Evolutionary conservation across 768 basidiomycete species (phyloP).

Genomic region (Leccinum uliginosum): DNA sequence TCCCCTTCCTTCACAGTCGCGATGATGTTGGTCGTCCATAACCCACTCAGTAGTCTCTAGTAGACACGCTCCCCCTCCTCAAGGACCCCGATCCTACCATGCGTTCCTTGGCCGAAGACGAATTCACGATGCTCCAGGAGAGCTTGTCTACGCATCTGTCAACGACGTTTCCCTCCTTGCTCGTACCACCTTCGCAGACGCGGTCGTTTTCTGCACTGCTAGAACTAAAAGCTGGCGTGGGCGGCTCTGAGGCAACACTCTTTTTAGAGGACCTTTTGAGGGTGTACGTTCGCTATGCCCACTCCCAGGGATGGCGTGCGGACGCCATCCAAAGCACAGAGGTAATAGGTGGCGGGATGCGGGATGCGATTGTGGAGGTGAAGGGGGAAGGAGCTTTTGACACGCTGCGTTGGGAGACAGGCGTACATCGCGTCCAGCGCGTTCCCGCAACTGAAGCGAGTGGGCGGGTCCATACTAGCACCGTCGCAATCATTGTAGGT

Average conservation of each 20-base stretch:
- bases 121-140: slow-evolving; percentile 46
- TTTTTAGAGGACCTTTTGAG: slow-evolving; percentile 74
- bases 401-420: slow-evolving; percentile 81
- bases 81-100: slow-evolving; percentile 72
- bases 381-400: slow-evolving; percentile 79
- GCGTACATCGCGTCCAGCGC: slow-evolving; percentile 93
- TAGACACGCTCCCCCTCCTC: slow-evolving; percentile 59
- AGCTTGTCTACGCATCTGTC: slow-evolving; percentile 27
- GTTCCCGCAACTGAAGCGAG: slow-evolving; percentile 87
- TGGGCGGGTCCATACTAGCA: slow-evolving; percentile 90
- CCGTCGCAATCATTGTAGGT: slow-evolving; percentile 79
- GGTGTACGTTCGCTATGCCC: slow-evolving; percentile 74
- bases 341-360: slow-evolving; percentile 59
- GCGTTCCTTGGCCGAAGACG: slow-evolving; percentile 68
- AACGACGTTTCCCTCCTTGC: slow-evolving; percentile 59
- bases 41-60: slow-evolving; percentile 52
- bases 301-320: slow-evolving; percentile 55
- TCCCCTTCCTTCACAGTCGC: slow-evolving; percentile 2
- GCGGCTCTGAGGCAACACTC: slow-evolving; percentile 82
- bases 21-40: slow-evolving; percentile 1
- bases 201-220: slow-evolving; percentile 69
- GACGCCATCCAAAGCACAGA: slow-evolving; percentile 56
- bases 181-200: slow-evolving; percentile 70
- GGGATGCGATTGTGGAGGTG: slow-evolving; percentile 77
- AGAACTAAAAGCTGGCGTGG: slow-evolving; percentile 90